A percentile compares a stretch with the other conserved stretches of the same genome.
These are phyloP conservation scores for Acrocalymma vagum DNA, from an alignment of 2,329 filamentous ascomycete species.

Conservation along the genomic window DNA sequence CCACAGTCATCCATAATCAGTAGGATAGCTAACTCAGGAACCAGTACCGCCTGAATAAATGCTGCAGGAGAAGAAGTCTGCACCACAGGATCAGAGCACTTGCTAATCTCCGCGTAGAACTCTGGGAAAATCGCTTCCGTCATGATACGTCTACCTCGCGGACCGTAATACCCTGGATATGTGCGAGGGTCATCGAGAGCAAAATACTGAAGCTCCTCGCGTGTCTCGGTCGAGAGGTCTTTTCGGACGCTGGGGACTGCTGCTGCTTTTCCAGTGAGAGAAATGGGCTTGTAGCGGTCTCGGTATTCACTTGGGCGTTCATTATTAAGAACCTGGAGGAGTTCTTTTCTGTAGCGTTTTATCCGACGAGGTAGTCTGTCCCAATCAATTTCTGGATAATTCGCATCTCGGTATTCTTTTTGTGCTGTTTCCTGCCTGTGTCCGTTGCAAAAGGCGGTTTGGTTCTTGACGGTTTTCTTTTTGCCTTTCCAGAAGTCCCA, in stretches of 20 bases:
- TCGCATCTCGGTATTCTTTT: slow-evolving; percentile 58
- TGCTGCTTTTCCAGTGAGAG: slow-evolving; percentile 34
- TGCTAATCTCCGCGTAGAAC: slow-evolving; percentile 35
- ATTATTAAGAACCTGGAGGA: slow-evolving; percentile 70
- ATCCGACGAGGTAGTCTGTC: slow-evolving; percentile 66
- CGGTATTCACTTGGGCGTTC: slow-evolving; percentile 20
- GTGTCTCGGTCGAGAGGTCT: slow-evolving; percentile 52
- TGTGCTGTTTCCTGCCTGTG: slow-evolving; percentile 42
- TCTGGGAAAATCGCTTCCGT: slow-evolving; percentile 55
- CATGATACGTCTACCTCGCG: slow-evolving; percentile 75
- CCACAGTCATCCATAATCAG: slow-evolving; percentile 67
- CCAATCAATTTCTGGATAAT: slow-evolving; percentile 80
- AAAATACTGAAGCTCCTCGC: slow-evolving; percentile 36
- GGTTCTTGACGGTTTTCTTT: slow-evolving; percentile 57
- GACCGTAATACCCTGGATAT: slow-evolving; percentile 79
- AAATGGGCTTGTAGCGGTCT: slow-evolving; percentile 28
- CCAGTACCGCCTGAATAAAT: slow-evolving; percentile 62
- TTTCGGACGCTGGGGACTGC: slow-evolving; percentile 44
- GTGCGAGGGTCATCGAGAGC: slow-evolving; percentile 26
- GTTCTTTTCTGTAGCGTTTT: slow-evolving; percentile 59
- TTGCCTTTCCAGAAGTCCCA: slow-evolving; percentile 48
- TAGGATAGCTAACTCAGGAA: slow-evolving; percentile 71
- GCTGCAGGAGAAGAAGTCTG: slow-evolving; percentile 37
- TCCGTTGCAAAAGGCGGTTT: slow-evolving; percentile 52
- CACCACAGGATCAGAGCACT: slow-evolving; percentile 38